Base-by-base conservation (phyloP, 2,329 filamentous ascomycete genomes). In the Lecanicillium sp. region DNA sequence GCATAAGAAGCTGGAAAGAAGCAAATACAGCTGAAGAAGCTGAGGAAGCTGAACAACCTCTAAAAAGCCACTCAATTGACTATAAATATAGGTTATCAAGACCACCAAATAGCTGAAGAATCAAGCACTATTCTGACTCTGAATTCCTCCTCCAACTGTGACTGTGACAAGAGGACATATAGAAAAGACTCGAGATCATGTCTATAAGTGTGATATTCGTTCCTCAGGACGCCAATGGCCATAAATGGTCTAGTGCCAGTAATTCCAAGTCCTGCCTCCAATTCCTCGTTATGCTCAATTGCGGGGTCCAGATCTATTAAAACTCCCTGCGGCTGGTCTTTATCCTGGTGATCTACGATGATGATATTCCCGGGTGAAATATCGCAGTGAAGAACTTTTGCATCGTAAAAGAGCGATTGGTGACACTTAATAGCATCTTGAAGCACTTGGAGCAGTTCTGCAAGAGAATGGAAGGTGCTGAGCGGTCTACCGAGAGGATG, bases 161-260 rank as follows among this genome's bases (percentile, higher is more conserved):
- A n/a, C n/a, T n/a, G n/a, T n/a, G n/a, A 43, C 9, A 46, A 35
- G 1, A 55, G 42, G 3, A 51, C 45, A 14, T 54, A 57, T 4
- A 57, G 19, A 20, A 57, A 55, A 1, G 54, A 50, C 33, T 57
- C 54, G 0, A 57, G 43, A 11, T 56, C 53, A 8, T 56, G 49
- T 1, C 48, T 44, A 22, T 52, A 54, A 2, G 47, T 53, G 8
- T 44, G 45, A 0, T 9, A 11, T 3, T 43, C 36, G 1, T 35
- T 12, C 1, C 17, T 35, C 2, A 50, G 35, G 7, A 53, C 22
- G 4, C 43, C 48, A 22, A 57, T 51, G 5, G 52, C 50, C 46
- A 56, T 53, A 22, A 52, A 56, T 3, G 37, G 39, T 14, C 29
- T 40, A 2, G 46, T 50, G 40, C 46, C 46, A 22, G 28, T 40